A percentile compares a stretch with the other conserved stretches of the same genome.
Conservation (phyloP, 1,284 basidiomycete species). For the Lentinula novae-zelandiae region DNA sequence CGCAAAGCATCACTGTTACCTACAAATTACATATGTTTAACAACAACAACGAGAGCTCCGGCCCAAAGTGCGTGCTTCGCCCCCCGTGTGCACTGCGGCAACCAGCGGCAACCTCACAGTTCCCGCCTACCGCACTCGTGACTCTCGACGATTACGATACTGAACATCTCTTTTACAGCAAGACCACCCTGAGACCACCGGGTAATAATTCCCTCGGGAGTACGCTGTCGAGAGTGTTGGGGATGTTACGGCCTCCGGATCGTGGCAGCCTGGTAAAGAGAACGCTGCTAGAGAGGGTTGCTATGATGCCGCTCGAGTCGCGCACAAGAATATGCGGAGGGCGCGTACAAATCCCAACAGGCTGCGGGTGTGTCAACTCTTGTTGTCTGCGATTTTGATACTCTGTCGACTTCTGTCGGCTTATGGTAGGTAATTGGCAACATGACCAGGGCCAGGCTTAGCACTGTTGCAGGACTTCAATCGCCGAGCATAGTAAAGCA, state of each 20-base stretch:
- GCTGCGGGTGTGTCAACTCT: neutral
- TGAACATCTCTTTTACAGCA: constrained; percentile 17
- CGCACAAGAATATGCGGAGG: constrained; percentile 19
- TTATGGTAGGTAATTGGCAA: constrained; percentile 36
- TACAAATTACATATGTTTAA: neutral
- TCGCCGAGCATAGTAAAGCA: neutral
- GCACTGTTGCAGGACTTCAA: constrained; percentile 33
- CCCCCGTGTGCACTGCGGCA: neutral
- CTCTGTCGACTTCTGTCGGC: constrained; percentile 20
- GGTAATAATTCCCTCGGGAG: constrained; percentile 55
- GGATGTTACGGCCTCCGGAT: constrained; percentile 35
- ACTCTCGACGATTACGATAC: no score
- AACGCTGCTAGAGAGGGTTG: constrained; percentile 50
- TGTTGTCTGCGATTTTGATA: neutral
- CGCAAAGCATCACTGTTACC: neutral
- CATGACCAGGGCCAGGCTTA: constrained; percentile 50
- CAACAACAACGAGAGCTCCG: neutral
- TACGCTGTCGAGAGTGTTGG: constrained; percentile 51
- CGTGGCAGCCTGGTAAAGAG: constrained; percentile 47
- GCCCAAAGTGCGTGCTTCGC: neutral
- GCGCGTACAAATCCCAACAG: constrained; percentile 23
- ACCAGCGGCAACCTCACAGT: no score
- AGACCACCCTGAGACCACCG: constrained; percentile 41
- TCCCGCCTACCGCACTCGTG: no score
- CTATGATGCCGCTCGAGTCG: neutral